These are phyloP conservation scores for Bipolaris victoriae DNA, from an alignment of 2,329 filamentous ascomycete genomes.

Conservation along the genomic window DNA sequence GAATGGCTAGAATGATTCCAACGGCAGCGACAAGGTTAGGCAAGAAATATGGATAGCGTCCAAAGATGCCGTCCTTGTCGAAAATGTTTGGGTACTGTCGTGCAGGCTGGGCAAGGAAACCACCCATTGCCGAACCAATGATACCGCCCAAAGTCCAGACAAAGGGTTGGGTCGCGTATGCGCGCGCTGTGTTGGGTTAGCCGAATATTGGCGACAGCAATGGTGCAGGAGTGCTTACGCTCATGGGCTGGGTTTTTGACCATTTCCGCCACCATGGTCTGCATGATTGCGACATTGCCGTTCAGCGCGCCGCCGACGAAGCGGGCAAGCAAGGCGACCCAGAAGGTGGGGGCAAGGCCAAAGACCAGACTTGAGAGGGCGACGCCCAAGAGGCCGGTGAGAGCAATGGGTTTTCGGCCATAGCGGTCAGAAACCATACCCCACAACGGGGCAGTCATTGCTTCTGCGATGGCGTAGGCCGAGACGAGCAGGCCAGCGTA, in stretches of 20 bases:
- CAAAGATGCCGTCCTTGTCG: constrained; percentile 72
- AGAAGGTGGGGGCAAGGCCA: constrained; percentile 81
- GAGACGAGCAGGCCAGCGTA: constrained; percentile 86
- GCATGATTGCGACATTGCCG: constrained; percentile 87
- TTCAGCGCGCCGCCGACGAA: constrained; percentile 82
- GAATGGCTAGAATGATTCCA: constrained; percentile 77
- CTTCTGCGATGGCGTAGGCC: constrained; percentile 86
- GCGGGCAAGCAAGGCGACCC: constrained; percentile 78
- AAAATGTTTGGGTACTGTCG: constrained; percentile 76
- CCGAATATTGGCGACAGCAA: background rate
- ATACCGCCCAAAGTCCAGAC: constrained; percentile 92
- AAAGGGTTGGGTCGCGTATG: constrained; percentile 91
- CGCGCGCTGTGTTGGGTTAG: constrained; percentile 64
- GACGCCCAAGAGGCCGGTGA: constrained; percentile 71
- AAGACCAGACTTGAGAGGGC: constrained; percentile 83
- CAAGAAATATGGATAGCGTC: constrained; percentile 81
- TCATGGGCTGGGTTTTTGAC: constrained; percentile 89
- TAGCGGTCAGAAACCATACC: constrained; percentile 50
- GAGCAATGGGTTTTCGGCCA: constrained; percentile 50
- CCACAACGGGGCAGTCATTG: constrained; percentile 74
- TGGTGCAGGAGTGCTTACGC: constrained; percentile 62
- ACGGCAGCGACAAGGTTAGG: constrained; percentile 84
- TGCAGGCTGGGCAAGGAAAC: constrained; percentile 80
- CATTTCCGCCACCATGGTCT: constrained; percentile 94
- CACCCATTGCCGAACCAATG: constrained; percentile 83